Percentiles rank a stretch among this genome's conserved stretches.
phyloP scores from a whole-genome alignment of 176 grass and related monocot genomes.

The Oryza rufipogon region DNA sequence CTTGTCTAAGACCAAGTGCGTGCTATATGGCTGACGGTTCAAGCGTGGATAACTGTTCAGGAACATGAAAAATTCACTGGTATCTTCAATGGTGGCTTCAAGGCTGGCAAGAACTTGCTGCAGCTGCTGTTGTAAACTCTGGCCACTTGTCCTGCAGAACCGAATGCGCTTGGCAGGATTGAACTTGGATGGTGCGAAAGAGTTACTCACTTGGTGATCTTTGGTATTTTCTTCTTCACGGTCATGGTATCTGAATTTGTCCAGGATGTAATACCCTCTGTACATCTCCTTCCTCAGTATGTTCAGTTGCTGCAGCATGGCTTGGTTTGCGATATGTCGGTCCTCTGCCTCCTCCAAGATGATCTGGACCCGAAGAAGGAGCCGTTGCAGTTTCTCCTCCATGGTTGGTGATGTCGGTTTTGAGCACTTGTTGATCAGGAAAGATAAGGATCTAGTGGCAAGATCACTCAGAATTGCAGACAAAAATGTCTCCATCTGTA shows the following conservation, averaged over 20 bases:
- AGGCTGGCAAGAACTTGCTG: neutral
- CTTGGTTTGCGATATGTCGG: slow-evolving; percentile 9
- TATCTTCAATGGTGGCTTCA: no score
- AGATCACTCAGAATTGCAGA: neutral
- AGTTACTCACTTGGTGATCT: neutral
- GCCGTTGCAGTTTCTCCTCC: neutral
- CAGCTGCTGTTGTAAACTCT: neutral
- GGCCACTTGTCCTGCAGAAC: neutral
- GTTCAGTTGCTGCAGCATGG: neutral
- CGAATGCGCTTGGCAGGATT: neutral
- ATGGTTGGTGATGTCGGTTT: neutral
- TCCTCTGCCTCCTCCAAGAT: slow-evolving; percentile 16
- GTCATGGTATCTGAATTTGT: neutral
- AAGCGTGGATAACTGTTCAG: neutral
- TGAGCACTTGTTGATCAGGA: neutral
- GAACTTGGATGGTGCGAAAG: neutral
- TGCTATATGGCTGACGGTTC: neutral
- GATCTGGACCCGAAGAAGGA: neutral
- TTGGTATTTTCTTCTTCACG: neutral
- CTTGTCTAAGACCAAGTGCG: neutral
- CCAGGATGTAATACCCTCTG: neutral
- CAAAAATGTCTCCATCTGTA: neutral
- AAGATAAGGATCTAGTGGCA: neutral
- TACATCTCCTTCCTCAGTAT: slow-evolving; percentile 1
- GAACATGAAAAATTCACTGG: neutral